Percentiles rank a stretch among this genome's conserved stretches.
These are phyloP conservation scores for Chlorella sorokiniana DNA, from an alignment of 139 green algal species.

Conservation along the genomic window DNA sequence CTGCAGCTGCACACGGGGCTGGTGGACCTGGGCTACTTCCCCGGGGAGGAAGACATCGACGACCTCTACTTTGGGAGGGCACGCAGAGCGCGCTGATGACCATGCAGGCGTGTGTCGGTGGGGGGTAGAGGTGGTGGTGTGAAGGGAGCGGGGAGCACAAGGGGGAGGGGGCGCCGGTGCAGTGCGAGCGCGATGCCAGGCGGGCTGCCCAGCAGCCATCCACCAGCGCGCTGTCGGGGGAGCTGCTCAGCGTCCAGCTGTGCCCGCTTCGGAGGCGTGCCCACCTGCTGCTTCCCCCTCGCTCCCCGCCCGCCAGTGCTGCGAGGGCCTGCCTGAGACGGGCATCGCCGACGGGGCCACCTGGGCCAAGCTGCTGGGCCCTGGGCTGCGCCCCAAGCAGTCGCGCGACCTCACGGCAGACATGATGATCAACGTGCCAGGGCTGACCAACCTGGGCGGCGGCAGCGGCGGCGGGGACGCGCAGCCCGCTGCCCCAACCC, in stretches of 20 bases:
- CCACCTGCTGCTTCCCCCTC: background rate
- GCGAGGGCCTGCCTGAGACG: conserved; percentile 65
- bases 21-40: conserved; percentile 63
- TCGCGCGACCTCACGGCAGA: conserved; percentile 19
- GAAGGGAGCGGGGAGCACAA: too few relatives aligned
- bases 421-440: conserved; percentile 27
- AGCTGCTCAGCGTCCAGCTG: background rate
- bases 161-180: background rate
- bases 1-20: conserved; percentile 58
- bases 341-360: conserved; percentile 69
- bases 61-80: conserved; percentile 60
- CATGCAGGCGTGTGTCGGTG: conserved; percentile 34
- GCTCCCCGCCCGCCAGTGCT: conserved; percentile 49
- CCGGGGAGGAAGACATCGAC: conserved; percentile 71
- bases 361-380: conserved; percentile 70
- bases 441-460: background rate
- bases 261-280: too few relatives aligned
- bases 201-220: background rate
- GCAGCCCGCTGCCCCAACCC: background rate
- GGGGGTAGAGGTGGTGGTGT: background rate
- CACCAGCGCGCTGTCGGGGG: background rate
- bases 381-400: conserved; percentile 6
- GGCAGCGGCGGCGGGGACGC: background rate
- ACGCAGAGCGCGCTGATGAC: conserved; percentile 53
- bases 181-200: background rate